Conservation (phyloP, 2,329 filamentous ascomycete species). For the Fusarium nygamai region DNA sequence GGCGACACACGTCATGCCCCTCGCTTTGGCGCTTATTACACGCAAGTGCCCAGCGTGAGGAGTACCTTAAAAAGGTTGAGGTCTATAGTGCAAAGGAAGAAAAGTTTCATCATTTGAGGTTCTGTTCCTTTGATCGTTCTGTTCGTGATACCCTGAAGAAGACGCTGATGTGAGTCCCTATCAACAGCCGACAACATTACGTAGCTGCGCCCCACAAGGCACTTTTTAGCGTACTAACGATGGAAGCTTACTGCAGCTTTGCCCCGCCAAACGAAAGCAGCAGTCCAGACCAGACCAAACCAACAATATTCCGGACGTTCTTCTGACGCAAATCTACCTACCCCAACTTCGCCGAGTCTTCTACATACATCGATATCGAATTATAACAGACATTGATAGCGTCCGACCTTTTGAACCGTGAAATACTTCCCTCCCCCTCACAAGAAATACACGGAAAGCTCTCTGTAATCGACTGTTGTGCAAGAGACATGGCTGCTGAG, state of each 20-base stretch:
- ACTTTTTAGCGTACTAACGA: slow-evolving; percentile 1
- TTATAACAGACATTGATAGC: slow-evolving; percentile 20
- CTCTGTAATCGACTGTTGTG: slow-evolving; percentile 11
- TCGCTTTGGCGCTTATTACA: slow-evolving; percentile 39
- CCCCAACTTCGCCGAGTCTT: slow-evolving; percentile 16
- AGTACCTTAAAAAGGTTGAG: slow-evolving; percentile 21
- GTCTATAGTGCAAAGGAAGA: background rate
- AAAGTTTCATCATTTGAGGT: background rate
- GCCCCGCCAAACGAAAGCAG: slow-evolving; percentile 35
- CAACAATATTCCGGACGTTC: slow-evolving; percentile 13
- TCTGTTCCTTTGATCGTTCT: background rate
- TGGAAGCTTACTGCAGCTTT: slow-evolving; percentile 30
- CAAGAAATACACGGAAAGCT: background rate
- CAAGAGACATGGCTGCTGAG: slow-evolving; percentile 43
- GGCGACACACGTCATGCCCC: slow-evolving; percentile 46
- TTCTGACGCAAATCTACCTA: slow-evolving; percentile 14
- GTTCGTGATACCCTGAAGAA: slow-evolving; percentile 13
- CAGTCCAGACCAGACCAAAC: slow-evolving; percentile 1
- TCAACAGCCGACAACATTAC: slow-evolving; percentile 15
- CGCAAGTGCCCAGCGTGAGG: slow-evolving; percentile 20
- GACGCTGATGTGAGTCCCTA: background rate
- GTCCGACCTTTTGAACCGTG: background rate
- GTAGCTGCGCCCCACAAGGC: slow-evolving; percentile 23
- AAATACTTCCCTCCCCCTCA: background rate
- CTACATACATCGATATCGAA: background rate